Evolutionary conservation across 495 filamentous ascomycete species (phyloP), one percentile per base, ranked within the genome.

Genomic region (Lindgomyces ingoldianus): DNA sequence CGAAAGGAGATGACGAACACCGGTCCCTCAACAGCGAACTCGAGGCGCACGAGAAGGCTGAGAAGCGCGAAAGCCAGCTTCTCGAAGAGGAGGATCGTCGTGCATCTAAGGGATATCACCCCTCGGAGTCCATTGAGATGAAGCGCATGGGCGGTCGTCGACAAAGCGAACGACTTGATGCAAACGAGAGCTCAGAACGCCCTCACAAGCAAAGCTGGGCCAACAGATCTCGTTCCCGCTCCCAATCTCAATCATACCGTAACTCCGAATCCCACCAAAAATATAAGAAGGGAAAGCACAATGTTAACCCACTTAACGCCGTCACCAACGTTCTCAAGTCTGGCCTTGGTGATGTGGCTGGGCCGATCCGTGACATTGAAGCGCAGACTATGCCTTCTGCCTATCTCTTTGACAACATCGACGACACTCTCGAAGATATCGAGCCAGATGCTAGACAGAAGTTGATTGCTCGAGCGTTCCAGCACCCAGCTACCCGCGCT

Each of bases 401-500:
- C 53, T 86, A 90, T 33, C 81, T 98, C 14, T 98, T 92, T 77
- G 85, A 89, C 24, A 89, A 89, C 47, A 89, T 92, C 72, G 83
- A 91, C 67, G 93, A 97, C 65, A 90, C 95, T 76, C 86, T 98
- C 51, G 94, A 98, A 73, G 94, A 98, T 77, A 81, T 98, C 48
- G 94, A 90, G 22, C 91, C 93, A 0, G 90, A 93, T 55, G 91
- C 96, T 75, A 84, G 94, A 64, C 93, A 98, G 70, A 82, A 85
- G 65, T 81, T 98, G 36, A 90, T 96, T 9, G 87, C 88, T 60
- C 87, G 89, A 56, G 92, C 93, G 19, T 98, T 98, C 77, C 88
- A 91, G 77, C 94, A 98, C 72, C 85, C 88, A 48, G 94, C 94
- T 3, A 79, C 96, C 21, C 85, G 93, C 42, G 90, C 95, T 11